Evolutionary conservation across 192 early-diverging fungal genomes (phyloP), one percentile per base, ranked within the genome.

Genomic region (Phlyctochytrium planicorne): DNA sequence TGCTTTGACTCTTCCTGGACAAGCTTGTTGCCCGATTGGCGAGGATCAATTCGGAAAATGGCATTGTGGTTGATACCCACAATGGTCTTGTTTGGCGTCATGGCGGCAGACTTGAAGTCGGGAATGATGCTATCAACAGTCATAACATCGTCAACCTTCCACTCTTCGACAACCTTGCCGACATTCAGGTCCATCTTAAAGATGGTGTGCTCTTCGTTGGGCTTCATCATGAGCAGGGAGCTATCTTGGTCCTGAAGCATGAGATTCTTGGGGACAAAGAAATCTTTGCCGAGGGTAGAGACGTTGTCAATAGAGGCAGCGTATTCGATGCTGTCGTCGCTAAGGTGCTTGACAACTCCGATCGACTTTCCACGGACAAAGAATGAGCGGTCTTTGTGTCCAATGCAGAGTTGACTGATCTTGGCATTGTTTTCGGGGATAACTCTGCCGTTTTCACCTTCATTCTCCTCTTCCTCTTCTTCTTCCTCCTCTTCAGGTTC

Each of bases 101-200:
- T 82, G 70, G 91, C 90, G 29, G 91, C 82, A 78, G 88, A 92
- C 75, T 96, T 96, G 64, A 62, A 35, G 37, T 81, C 86, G 0
- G 93, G 90, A 16, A 91, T 78, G 23, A 96, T 81, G 52, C 87
- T 82, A 62, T 81, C 77, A 1, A 87, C 84, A 3, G 82, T 81
- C n/a, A 91, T 73, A 47, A 88, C 69, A 52, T 93, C 90, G 60
- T 93, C 87, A 40, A 94, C 82, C 33, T 89, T 87, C 92, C 93
- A 98, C 77, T 96, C 92, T 62, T 98, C 94, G 14, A 95, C 95
- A 17, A 98, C 87, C 78, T 94, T 90, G 34, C 93, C 95, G 70
- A 80, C 79, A 71, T 94, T 91, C 31, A 98, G 75, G 75, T 98
- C 95, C 94, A 98, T 93, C 63, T 83, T 85, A 83, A 87, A 95